phyloP scores from a whole-genome alignment of 2,329 filamentous ascomycete species.

The Neoscytalidium dimidiatum region DNA sequence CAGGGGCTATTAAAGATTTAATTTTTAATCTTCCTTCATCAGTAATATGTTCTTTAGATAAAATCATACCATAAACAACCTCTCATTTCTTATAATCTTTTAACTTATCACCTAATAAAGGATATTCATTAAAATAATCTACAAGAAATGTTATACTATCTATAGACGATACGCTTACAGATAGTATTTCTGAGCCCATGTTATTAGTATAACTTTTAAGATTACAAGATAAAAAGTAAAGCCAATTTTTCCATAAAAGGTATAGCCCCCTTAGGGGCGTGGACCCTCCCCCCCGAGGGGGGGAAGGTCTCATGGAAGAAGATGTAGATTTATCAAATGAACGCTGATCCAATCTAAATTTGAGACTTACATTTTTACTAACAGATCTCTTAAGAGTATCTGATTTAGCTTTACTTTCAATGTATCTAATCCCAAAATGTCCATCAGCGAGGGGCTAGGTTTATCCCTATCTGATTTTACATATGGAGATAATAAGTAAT shows the following conservation, averaged over 20 bases:
- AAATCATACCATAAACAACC: neutral
- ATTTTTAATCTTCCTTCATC: neutral
- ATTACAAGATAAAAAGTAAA: neutral
- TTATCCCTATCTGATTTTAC: no score
- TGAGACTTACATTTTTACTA: neutral
- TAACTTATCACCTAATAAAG: neutral
- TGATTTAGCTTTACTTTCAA: neutral
- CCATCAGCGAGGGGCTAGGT: no score
- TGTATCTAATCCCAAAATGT: neutral
- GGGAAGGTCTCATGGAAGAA: neutral
- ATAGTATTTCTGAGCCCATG: neutral
- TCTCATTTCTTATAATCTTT: neutral
- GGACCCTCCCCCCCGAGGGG: no score
- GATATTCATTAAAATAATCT: neutral
- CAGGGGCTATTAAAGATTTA: neutral
- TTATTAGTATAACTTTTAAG: neutral
- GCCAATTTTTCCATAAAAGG: neutral
- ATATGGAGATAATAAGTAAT: no score
- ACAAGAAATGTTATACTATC: neutral
- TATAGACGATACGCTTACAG: neutral
- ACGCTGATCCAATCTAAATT: neutral
- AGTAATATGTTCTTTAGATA: neutral
- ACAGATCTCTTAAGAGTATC: neutral
- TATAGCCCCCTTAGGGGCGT: neutral
- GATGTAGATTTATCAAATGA: neutral